Evolutionary conservation across 371 early-diverging fungal species (phyloP).

Genomic region (Syncephalis plumigaleata): DNA sequence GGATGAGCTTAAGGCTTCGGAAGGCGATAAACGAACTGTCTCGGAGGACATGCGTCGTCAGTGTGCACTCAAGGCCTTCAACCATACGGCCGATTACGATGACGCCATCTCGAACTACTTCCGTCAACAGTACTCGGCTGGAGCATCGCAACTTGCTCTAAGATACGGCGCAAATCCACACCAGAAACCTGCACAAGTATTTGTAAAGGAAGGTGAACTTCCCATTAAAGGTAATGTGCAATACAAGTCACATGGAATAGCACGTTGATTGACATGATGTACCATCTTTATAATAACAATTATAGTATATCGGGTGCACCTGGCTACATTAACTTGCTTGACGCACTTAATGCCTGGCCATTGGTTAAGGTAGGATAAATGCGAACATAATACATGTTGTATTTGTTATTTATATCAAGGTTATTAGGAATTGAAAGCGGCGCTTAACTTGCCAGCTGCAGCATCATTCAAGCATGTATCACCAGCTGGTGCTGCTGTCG

Average conservation of each 20-base stretch:
- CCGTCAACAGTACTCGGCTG: conserved; percentile 67
- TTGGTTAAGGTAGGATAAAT: conserved; percentile 61
- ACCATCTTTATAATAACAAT: neutral
- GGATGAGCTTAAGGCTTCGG: conserved; percentile 39
- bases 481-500: conserved; percentile 95
- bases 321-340: conserved; percentile 94
- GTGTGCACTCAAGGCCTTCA: conserved; percentile 57
- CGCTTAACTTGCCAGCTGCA: conserved; percentile 69
- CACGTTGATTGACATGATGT: neutral
- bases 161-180: conserved; percentile 97
- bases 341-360: conserved; percentile 93
- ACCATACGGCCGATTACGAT: conserved; percentile 91
- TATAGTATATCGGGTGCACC: conserved; percentile 73
- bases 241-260: neutral
- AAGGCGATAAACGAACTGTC: conserved; percentile 21
- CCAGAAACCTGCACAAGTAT: conserved; percentile 93
- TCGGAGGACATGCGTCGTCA: conserved; percentile 22
- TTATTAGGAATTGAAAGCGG: conserved; percentile 25
- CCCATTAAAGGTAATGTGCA: conserved; percentile 61
- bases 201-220: conserved; percentile 52
- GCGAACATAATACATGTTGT: neutral
- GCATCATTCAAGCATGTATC: conserved; percentile 98
- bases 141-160: conserved; percentile 62
- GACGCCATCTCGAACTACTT: conserved; percentile 88
- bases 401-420: neutral